These are phyloP conservation scores for Xylariaceae sp. DNA, from an alignment of 2,329 filamentous ascomycete genomes.

Conservation along the genomic window DNA sequence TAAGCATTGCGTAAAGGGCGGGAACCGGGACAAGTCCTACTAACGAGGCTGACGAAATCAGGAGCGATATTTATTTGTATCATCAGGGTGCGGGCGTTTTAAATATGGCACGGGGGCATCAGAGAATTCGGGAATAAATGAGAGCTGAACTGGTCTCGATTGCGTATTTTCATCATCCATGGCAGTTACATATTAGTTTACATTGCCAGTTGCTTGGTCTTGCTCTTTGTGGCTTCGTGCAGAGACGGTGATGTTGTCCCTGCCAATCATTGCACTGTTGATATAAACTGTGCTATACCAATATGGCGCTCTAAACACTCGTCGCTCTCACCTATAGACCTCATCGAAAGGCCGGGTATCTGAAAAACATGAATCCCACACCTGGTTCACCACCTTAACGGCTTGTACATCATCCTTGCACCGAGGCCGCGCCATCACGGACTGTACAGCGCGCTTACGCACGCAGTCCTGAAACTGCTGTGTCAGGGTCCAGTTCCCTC, in stretches of 20 bases:
- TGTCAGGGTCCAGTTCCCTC: slow-evolving; percentile 86
- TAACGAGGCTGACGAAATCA: slow-evolving; percentile 32
- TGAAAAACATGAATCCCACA: slow-evolving; percentile 97
- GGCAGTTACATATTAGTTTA: slow-evolving; percentile 16
- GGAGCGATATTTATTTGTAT: slow-evolving; percentile 30
- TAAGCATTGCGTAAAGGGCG: slow-evolving; percentile 84
- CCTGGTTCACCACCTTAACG: slow-evolving; percentile 86
- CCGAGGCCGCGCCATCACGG: slow-evolving; percentile 76
- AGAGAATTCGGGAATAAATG: slow-evolving; percentile 34
- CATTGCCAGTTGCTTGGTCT: slow-evolving; percentile 10
- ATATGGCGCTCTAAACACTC: neutral
- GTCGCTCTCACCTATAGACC: slow-evolving; percentile 74
- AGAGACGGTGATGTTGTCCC: slow-evolving; percentile 2
- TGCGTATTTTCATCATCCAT: slow-evolving; percentile 27
- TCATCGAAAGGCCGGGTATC: slow-evolving; percentile 97
- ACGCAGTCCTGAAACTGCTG: slow-evolving; percentile 96
- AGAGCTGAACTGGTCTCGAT: slow-evolving; percentile 26
- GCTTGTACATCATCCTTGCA: slow-evolving; percentile 89
- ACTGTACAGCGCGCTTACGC: slow-evolving; percentile 77
- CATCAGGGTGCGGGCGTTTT: slow-evolving; percentile 30
- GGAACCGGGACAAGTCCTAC: slow-evolving; percentile 56
- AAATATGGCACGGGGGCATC: slow-evolving; percentile 11
- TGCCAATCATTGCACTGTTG: slow-evolving; percentile 12
- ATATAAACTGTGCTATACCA: slow-evolving; percentile 16
- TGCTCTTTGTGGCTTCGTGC: slow-evolving; percentile 8